Conservation (phyloP, 257 asterid genomes). For the Craterostigma plantagineum region DNA sequence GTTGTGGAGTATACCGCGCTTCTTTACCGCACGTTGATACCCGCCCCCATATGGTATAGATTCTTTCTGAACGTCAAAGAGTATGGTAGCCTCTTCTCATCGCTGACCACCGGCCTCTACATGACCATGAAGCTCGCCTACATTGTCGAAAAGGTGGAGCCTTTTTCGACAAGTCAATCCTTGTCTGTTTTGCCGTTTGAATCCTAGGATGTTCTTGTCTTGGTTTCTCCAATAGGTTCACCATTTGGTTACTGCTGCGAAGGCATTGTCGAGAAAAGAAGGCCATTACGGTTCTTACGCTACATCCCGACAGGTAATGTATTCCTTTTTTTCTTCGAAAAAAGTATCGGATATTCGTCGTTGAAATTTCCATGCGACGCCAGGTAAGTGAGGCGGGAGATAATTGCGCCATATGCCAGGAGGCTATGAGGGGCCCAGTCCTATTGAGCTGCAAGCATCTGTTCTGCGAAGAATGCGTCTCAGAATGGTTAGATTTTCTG, state of each 20-base stretch:
- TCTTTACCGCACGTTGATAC: constrained; percentile 69
- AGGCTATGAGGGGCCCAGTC: constrained; percentile 50
- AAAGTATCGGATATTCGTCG: not conserved
- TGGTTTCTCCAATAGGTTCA: constrained; percentile 45
- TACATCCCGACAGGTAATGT: constrained; percentile 54
- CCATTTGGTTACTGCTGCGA: constrained; percentile 34
- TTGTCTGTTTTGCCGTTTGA: not conserved
- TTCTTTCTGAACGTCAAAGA: constrained; percentile 82
- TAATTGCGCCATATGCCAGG: constrained; percentile 86
- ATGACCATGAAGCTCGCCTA: constrained; percentile 73
- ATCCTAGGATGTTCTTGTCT: not conserved
- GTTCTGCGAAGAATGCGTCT: constrained; percentile 79
- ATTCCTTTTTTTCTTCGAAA: not conserved
- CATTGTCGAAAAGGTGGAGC: constrained; percentile 48
- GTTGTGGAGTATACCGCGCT: constrained; percentile 53
- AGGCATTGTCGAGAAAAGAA: constrained; percentile 50
- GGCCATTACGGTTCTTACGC: constrained; percentile 53
- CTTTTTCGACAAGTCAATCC: not conserved
- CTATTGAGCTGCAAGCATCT: constrained; percentile 65
- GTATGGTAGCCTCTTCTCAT: constrained; percentile 69
- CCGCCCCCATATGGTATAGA: constrained; percentile 75
- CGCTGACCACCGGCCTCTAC: constrained; percentile 61
- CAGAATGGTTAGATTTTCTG: constrained; percentile 36
- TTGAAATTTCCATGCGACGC: not conserved
- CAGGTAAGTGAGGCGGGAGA: constrained; percentile 75